These are phyloP conservation scores for Coemansia sp. DNA, from an alignment of 192 early-diverging fungal species.

Conservation along the genomic window DNA sequence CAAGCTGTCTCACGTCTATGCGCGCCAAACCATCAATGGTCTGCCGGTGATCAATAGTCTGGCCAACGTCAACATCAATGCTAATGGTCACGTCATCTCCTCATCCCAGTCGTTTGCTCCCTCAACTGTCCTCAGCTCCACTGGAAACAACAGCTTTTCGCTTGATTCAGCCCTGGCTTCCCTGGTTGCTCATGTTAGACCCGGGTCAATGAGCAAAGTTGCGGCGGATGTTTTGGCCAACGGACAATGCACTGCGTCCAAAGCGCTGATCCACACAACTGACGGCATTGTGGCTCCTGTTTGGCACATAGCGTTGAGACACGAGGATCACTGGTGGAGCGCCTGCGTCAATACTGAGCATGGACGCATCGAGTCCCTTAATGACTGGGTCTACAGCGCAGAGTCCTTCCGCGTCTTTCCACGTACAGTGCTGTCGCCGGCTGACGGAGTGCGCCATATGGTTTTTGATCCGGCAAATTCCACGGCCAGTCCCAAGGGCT, in stretches of 20 bases:
- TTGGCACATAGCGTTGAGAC: conserved; percentile 79
- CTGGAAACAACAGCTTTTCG: not conserved
- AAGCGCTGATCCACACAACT: conserved; percentile 66
- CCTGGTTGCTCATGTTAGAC: not conserved
- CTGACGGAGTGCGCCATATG: conserved; percentile 58
- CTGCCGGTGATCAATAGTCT: conserved; percentile 77
- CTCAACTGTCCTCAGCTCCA: no score
- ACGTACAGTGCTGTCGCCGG: conserved; percentile 77
- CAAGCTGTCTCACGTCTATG: conserved; percentile 82
- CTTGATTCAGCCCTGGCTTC: conserved; percentile 2
- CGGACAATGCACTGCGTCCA: conserved; percentile 56
- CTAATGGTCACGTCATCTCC: conserved; percentile 63
- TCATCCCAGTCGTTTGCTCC: conserved; percentile 68
- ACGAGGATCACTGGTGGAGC: conserved; percentile 79
- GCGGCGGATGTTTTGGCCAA: conserved; percentile 22
- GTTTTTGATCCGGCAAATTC: conserved; percentile 57
- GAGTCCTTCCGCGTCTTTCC: conserved; percentile 76
- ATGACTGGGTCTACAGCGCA: conserved; percentile 77
- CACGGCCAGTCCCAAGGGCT: conserved; percentile 74
- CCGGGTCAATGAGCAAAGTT: not conserved
- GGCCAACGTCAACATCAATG: conserved; percentile 78
- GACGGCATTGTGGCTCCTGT: conserved; percentile 62
- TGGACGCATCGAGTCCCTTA: conserved; percentile 64
- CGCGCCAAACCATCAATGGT: conserved; percentile 70
- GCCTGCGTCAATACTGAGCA: conserved; percentile 61